A percentile compares a stretch with the other conserved stretches of the same genome.
These are phyloP conservation scores for Coemansia sp. DNA, from an alignment of 371 early-diverging fungal genomes.

Conservation along the genomic window DNA sequence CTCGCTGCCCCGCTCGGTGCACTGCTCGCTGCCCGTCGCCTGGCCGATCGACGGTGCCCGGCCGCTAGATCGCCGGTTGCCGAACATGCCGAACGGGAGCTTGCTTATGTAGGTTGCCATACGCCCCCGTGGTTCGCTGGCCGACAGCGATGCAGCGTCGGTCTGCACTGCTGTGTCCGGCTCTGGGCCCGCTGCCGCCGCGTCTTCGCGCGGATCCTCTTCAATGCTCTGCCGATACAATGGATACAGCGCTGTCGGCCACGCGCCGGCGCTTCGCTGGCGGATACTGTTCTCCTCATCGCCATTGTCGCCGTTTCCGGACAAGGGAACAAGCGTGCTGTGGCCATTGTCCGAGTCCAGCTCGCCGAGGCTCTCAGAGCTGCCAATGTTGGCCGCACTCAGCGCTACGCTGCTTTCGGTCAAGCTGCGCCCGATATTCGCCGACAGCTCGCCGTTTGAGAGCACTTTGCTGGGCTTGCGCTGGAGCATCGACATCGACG, in stretches of 20 bases:
- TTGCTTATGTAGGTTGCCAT: conserved; percentile 14
- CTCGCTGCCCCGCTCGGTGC: neutral
- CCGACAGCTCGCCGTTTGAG: neutral
- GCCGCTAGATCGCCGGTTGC: conserved; percentile 4
- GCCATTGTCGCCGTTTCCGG: conserved; percentile 5
- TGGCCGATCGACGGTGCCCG: neutral
- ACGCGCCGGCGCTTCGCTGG: neutral
- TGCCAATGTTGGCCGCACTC: neutral
- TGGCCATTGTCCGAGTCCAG: neutral
- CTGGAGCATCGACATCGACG: neutral
- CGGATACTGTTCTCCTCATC: neutral
- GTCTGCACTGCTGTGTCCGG: neutral
- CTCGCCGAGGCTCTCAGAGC: neutral
- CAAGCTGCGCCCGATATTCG: neutral
- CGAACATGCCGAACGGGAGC: conserved; percentile 17
- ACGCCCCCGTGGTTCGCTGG: conserved; percentile 3
- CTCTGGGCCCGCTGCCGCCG: neutral
- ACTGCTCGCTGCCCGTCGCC: neutral
- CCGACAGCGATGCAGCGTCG: neutral
- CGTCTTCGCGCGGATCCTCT: conserved; percentile 4
- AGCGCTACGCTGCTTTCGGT: neutral
- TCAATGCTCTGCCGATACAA: conserved; percentile 6
- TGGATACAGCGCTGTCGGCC: neutral
- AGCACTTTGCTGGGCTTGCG: neutral
- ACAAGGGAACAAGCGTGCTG: conserved; percentile 1